A percentile compares a stretch with the other conserved stretches of the same genome.
Evolutionary conservation across 371 early-diverging fungal genomes (phyloP).

Genomic region (Zychaea mexicana): DNA sequence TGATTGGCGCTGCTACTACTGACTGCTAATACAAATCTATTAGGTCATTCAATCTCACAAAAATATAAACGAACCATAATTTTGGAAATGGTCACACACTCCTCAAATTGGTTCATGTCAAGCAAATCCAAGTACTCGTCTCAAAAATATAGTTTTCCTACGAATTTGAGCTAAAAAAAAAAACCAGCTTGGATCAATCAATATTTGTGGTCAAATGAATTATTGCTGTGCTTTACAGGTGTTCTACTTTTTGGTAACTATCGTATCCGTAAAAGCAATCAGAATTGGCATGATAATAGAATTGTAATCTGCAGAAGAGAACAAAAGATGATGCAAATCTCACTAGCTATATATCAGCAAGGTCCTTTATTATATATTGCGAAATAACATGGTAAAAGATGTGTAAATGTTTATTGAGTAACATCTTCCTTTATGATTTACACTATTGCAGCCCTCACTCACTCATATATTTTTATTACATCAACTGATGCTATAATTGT

Average conservation of each 20-base stretch:
- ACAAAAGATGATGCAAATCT: not conserved
- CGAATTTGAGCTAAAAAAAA: no score
- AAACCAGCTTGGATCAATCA: not conserved
- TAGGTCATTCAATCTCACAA: no score
- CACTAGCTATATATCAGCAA: not conserved
- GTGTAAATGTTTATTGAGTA: not conserved
- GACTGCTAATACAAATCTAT: not conserved
- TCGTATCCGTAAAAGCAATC: not conserved
- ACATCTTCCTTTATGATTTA: not conserved
- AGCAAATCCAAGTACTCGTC: no score
- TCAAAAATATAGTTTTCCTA: no score
- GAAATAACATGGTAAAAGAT: not conserved
- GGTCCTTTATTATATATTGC: not conserved
- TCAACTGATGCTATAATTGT: no score
- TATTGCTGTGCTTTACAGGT: not conserved
- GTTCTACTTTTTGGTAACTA: not conserved
- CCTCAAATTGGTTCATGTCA: not conserved
- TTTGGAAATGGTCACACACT: not conserved
- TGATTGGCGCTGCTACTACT: not conserved
- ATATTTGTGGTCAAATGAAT: not conserved
- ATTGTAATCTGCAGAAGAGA: not conserved
- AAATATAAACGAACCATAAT: no score
- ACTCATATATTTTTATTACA: not conserved
- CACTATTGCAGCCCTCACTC: not conserved
- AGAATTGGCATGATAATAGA: not conserved